Base-by-base conservation (phyloP, 1,139 yeast genomes). In the Taiozyma onychis region DNA sequence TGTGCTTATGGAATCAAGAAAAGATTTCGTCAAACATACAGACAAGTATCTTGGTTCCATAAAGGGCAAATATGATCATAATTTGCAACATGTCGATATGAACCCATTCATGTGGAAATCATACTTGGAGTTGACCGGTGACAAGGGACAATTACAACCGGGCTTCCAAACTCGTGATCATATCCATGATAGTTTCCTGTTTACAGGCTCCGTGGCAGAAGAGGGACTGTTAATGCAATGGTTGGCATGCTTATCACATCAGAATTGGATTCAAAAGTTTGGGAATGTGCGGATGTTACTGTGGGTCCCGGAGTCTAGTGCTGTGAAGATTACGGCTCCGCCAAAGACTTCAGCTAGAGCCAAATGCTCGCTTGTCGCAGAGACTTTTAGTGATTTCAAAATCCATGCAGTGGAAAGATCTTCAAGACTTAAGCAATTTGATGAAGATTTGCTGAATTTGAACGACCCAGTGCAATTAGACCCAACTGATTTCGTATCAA, bases 181-280 rank as follows among this genome's bases (percentile, higher is more conserved):
- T n/a, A 66, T 85, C 21, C 84, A 89, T 66, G 77, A 81, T 48
- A 78, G 81, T 47, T 67, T 91, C 16, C 66, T 91, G 41, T 71
- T 87, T 32, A 53, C 61, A 3, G 59, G 61, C 6, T 44, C 49
- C 6, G 50, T 55, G 2, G 27, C 71, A 28, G 89, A 89, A 7
- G 95, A 87, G 63, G 80, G 85, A 45, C 73, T 88, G 27, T 66
- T 85, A 39, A 85, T 88, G 46, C 96, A 89, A 68, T 87, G 91
- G 82, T 66, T 87, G 34, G 76, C 76, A 58, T 87, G 96, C 64
- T 71, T 85, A 43, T 81, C 79, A 1, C 77, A 84, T 63, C 74
- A 77, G 47, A 87, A 86, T 60, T 88, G 96, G 97, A 65, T 88
- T 16, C 86, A 83, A 57, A 72, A 74, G 56, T 86, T 77, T 63